Percentiles rank a stretch among this genome's conserved stretches.
Conservation (phyloP, 208 protist genomes). For the Zelonia costaricensis region DNA sequence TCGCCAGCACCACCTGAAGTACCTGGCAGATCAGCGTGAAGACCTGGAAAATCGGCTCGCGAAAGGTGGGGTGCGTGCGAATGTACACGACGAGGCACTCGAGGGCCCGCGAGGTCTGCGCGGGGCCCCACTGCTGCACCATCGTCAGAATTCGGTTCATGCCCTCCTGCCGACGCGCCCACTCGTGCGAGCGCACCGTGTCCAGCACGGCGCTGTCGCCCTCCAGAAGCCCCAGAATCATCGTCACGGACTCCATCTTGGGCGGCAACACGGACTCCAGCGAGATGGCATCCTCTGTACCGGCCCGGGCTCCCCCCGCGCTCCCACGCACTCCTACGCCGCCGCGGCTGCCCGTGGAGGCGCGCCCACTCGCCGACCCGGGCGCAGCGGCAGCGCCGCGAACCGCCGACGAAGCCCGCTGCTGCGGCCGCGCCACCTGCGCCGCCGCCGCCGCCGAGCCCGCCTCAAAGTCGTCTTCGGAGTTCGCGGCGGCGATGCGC, state of each 20-base stretch:
- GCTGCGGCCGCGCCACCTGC: too few species aligned
- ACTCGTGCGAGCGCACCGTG: conserved; percentile 76
- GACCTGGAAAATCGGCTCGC: conserved; percentile 83
- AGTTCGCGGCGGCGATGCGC: not conserved
- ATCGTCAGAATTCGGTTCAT: conserved; percentile 51
- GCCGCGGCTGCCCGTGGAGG: too few species aligned
- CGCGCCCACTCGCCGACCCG: too few species aligned
- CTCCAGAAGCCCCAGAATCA: conserved; percentile 59
- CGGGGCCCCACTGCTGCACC: conserved; percentile 55
- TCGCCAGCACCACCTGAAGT: conserved; percentile 42
- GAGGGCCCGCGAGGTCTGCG: conserved; percentile 45
- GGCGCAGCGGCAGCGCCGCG: too few species aligned
- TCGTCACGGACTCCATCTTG: conserved; percentile 60
- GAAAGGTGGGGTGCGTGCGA: conserved; percentile 59
- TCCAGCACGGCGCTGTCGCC: conserved; percentile 58
- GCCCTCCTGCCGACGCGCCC: conserved; percentile 65
- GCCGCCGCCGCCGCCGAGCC: too few species aligned
- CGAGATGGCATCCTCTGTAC: conserved; percentile 55
- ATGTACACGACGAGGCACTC: conserved; percentile 71
- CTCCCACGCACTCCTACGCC: too few species aligned
- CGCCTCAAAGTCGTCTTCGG: not conserved
- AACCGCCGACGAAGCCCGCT: too few species aligned
- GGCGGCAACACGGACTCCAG: conserved; percentile 74
- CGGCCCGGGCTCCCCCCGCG: too few species aligned
- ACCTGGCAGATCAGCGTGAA: conserved; percentile 46